Base-by-base conservation (phyloP, 73 alveolate genomes). In the Paramecium pentaurelia region DNA sequence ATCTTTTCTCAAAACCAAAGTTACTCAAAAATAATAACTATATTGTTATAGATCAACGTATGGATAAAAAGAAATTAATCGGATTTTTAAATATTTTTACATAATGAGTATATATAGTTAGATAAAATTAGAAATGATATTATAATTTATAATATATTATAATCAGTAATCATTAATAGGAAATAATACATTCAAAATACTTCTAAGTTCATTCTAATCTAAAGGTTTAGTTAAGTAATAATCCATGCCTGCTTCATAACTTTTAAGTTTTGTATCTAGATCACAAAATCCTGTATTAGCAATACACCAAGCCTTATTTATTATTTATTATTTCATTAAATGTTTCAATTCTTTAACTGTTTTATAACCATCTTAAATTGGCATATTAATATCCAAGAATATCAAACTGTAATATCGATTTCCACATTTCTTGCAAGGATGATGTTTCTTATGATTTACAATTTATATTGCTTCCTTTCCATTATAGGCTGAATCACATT, bases 221-320 rank as follows among this genome's bases (percentile, higher is more conserved):
- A 80, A 14, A 12, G 91, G 91, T 18, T 80, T 80, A 20, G 91
- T 80, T 49, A 80, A 32, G 58, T 42, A 80, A 47, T 45, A 80
- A 47, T 80, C 91, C 91, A 80, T 80, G 8, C 91, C 91, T 22
- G 77, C 30, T 7, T 80, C 91, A 80, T 42, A 80, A 20, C 45
- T 20, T 32, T 28, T 47, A 6, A 49, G n/a, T 49, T 80, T 80
- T 18, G 91, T 80, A 7, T 80, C 47, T 20, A 80, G 7, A 45
- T 80, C 91, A 49, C 75, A 45, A n/a, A 80, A 80, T 47, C 77
- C 91, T 45, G 91, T 80, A 36, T 80, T 80, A 3, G 91, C 91
- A 80, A 80, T 28, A 45, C 91, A 80, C 44, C 47, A 42, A 40
- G 58, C 51, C 27, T 42, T 42, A 44, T 40, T 40, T 3, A 80